Conservation (phyloP, 2,329 filamentous ascomycete genomes). For the Biscogniauxia marginata region DNA sequence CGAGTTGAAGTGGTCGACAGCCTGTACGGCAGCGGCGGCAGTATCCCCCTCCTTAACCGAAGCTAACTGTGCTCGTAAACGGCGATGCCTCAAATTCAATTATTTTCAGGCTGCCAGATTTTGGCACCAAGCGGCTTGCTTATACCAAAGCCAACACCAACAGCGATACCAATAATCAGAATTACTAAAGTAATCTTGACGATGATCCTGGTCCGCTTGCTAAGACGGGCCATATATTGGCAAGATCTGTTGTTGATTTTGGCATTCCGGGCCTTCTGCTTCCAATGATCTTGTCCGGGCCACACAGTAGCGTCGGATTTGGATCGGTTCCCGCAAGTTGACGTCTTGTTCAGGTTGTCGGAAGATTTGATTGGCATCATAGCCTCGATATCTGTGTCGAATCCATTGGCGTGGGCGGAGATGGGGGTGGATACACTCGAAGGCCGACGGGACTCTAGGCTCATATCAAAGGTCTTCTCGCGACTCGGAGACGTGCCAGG, state of each 20-base stretch:
- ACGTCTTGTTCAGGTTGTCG: slow-evolving; percentile 37
- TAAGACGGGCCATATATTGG: slow-evolving; percentile 52
- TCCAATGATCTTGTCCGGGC: slow-evolving; percentile 61
- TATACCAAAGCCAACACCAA: slow-evolving; percentile 58
- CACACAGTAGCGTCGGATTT: slow-evolving; percentile 55
- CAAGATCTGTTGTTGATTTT: slow-evolving; percentile 51
- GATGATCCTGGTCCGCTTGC: slow-evolving; percentile 53
- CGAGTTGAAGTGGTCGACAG: background rate
- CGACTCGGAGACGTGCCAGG: slow-evolving; percentile 5
- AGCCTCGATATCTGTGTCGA: slow-evolving; percentile 58
- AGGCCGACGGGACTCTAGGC: slow-evolving; percentile 30
- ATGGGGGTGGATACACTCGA: slow-evolving; percentile 45
- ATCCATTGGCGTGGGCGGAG: slow-evolving; percentile 47
- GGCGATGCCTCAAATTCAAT: slow-evolving; percentile 13
- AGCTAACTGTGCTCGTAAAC: background rate
- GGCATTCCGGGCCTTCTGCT: slow-evolving; percentile 55
- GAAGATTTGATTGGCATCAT: slow-evolving; percentile 41
- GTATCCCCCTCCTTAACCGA: no score
- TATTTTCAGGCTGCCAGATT: slow-evolving; percentile 48
- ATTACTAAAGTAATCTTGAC: slow-evolving; percentile 54
- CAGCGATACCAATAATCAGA: slow-evolving; percentile 52
- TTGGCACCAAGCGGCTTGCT: slow-evolving; percentile 60
- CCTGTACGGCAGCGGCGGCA: background rate
- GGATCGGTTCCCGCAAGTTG: slow-evolving; percentile 35
- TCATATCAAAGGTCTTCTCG: slow-evolving; percentile 24